Conservation (phyloP, 768 basidiomycete species). For the Chalciporus chontae region DNA sequence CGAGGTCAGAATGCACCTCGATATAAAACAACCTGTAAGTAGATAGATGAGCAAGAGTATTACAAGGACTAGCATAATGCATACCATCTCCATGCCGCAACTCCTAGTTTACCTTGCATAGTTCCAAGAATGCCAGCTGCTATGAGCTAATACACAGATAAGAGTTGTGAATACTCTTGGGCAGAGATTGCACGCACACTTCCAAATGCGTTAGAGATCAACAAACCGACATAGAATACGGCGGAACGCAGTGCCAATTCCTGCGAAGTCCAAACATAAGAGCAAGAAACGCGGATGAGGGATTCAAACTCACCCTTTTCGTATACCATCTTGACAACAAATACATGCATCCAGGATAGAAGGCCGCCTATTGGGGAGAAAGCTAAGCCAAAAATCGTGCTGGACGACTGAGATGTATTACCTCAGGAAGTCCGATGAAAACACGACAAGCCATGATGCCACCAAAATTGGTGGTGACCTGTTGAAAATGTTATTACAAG, state of each 20-base stretch:
- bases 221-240: conserved; percentile 53
- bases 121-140: conserved; percentile 70
- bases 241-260: conserved; percentile 66
- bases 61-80: conserved; percentile 3
- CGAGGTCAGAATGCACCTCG: conserved; percentile 38
- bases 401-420: conserved; percentile 6
- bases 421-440: conserved; percentile 63
- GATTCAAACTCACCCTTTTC: conserved; percentile 26
- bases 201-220: conserved; percentile 68
- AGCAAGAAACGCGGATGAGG: background rate
- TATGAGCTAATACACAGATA: conserved; percentile 35
- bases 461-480: conserved; percentile 53
- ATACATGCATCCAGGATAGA: conserved; percentile 56
- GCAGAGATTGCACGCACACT: conserved; percentile 13
- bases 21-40: conserved; percentile 62
- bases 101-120: conserved; percentile 67
- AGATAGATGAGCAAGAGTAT: background rate
- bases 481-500: background rate
- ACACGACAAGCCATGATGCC: conserved; percentile 60
- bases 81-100: conserved; percentile 69
- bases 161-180: no score
- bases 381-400: background rate
- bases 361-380: conserved; percentile 43
- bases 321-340: conserved; percentile 54
- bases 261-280: conserved; percentile 24